Conservation (phyloP, 164 flowering plant species). For the Magnolia changhungtana region DNA sequence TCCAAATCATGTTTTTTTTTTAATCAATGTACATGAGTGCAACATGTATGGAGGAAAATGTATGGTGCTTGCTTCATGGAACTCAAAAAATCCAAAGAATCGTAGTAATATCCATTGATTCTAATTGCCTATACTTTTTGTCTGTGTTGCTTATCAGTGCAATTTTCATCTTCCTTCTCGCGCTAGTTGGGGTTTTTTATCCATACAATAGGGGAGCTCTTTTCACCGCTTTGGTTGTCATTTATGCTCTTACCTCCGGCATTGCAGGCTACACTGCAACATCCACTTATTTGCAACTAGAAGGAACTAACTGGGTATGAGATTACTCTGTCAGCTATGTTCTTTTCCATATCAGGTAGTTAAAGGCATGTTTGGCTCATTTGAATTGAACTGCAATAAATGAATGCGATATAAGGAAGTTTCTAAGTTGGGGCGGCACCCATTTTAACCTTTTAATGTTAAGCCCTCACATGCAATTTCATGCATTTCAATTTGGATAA, state of each 20-base stretch:
- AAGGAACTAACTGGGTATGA: slow-evolving; percentile 41
- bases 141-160: slow-evolving; percentile 15
- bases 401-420: too few relatives aligned
- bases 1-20: too few relatives aligned
- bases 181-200: slow-evolving; percentile 33
- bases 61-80: neutral
- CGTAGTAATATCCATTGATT: too few relatives aligned
- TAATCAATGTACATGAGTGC: neutral
- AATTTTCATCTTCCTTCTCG: slow-evolving; percentile 31
- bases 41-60: too few relatives aligned
- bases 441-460: too few relatives aligned
- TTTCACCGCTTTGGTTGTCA: slow-evolving; percentile 30
- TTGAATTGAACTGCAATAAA: too few relatives aligned
- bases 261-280: slow-evolving; percentile 37
- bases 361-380: too few relatives aligned
- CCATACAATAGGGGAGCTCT: slow-evolving; percentile 40
- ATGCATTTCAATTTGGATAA: too few relatives aligned
- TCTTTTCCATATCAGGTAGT: neutral
- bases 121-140: neutral
- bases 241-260: slow-evolving; percentile 35
- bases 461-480: too few relatives aligned
- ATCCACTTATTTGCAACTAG: slow-evolving; percentile 34
- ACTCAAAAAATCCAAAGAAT: too few relatives aligned
- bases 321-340: neutral
- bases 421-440: too few relatives aligned